Percentiles rank a stretch among this genome's conserved stretches.
These are phyloP conservation scores for Encephalitozoon romaleae DNA, from an alignment of 371 early-diverging fungal genomes.

Conservation along the genomic window DNA sequence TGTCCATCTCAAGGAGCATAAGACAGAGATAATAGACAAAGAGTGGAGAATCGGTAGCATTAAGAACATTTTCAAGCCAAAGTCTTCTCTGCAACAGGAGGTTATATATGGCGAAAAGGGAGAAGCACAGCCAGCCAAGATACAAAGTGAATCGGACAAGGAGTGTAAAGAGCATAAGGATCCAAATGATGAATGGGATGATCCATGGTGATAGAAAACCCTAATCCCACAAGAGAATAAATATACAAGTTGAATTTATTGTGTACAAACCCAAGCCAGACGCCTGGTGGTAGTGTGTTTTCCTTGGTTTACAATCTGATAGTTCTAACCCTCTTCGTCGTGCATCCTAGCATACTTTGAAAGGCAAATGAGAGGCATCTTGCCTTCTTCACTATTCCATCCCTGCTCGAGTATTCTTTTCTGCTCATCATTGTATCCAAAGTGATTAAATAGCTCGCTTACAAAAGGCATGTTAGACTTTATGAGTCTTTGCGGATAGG, in stretches of 20 bases:
- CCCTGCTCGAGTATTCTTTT: background rate
- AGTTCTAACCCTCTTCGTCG: background rate
- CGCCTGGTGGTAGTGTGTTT: background rate
- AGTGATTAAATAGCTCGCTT: slow-evolving; percentile 38
- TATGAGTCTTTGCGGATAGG: slow-evolving; percentile 20
- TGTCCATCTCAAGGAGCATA: slow-evolving; percentile 29
- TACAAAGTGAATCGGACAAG: background rate
- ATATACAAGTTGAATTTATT: background rate
- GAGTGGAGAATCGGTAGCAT: slow-evolving; percentile 38
- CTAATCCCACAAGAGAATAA: background rate
- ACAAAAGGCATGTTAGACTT: slow-evolving; percentile 42
- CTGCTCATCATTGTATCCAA: slow-evolving; percentile 11
- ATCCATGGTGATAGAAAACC: background rate
- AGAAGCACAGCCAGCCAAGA: background rate
- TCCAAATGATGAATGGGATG: slow-evolving; percentile 26
- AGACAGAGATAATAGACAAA: slow-evolving; percentile 27
- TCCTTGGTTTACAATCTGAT: background rate
- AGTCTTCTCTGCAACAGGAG: background rate
- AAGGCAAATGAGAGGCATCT: slow-evolving; percentile 34
- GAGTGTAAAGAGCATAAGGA: background rate
- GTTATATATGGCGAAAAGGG: background rate
- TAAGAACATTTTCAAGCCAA: slow-evolving; percentile 28
- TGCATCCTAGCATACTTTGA: background rate
- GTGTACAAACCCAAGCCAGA: background rate
- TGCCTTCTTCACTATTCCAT: background rate